Evolutionary conservation across 2,329 filamentous ascomycete genomes (phyloP), one percentile per base, ranked within the genome.

Genomic region (Penicillium oxalicum): DNA sequence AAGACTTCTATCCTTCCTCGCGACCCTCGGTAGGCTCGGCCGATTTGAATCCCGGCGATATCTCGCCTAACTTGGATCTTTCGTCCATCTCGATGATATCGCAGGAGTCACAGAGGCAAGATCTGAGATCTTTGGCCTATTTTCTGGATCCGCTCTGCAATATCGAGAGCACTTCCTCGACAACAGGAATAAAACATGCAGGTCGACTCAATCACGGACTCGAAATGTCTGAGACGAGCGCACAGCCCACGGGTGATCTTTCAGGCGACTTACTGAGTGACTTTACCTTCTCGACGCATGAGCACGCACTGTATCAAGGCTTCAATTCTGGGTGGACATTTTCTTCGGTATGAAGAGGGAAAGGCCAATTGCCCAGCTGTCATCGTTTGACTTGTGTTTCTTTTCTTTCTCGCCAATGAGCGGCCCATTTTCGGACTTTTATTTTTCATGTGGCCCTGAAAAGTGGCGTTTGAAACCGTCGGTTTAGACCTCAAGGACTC

Each of bases 261-360:
- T 47, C 64, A 8, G 48, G 51, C 39, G 58, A 61, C 28, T 56
- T 65, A 49, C 47, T 64, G 27, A 46, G 48, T 11, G 57, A 61
- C 25, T 65, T 61, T 43, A 53, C 52, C 9, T 59, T 65, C 9
- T 53, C 59, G 24, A 24, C 58, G 5, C 55, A 57, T 12, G 63
- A 61, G 12, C n/a, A 46, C 1, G 12, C 45, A 4, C 58, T 52
- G 33, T 60, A 56, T 26, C 45, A 50, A 42, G 54, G 49, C 3
- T 59, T 58, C 42, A 56, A 56, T 2, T 51, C 55, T 3, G 52
- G 54, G 12, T 61, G 56, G 56, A 46, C 49, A 13, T 60, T 60
- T 29, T 56, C 51, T 13, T 46, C 54, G 13, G 44, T 39, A 2
- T 55, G 37, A 38, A 9, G 25, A 18, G 36, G 6, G 9, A 32